Base-by-base conservation (phyloP, 2,329 filamentous ascomycete genomes). In the Lasiodiplodia theobromae region DNA sequence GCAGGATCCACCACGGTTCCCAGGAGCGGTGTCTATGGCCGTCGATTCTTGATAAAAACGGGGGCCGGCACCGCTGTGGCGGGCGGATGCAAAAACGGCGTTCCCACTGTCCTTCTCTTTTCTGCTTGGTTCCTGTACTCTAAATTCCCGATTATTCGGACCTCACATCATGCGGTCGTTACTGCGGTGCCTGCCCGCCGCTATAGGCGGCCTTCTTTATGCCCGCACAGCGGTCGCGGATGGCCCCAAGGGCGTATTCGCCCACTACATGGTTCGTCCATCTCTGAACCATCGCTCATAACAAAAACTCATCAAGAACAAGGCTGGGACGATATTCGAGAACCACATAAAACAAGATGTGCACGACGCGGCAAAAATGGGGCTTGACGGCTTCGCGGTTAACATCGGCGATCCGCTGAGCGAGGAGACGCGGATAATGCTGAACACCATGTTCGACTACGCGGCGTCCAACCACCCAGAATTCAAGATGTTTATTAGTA, bases 401-500 rank as follows among this genome's bases (percentile, higher is more conserved):
- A 65, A 65, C 21, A 63, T 63, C 40, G 58, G 58, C 21, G 40
- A 63, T 16, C 40, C 58, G 2, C 12, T 28, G 4, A 25, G 44
- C 4, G 3, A 44, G 10, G 40, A 63, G 31, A 51, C 44, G 3
- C 58, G 58, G 4, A 18, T 6, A 12, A 16, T 49, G 25, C 44
- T 63, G 4, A 44, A 18, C 40, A 51, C 47, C 25, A 63, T 63
- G 14, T 31, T 63, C 14, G 58, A 63, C 25, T 63, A 63, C 34
- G 44, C 58, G 18, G 40, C 40, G 5, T 25, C 25, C 5, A 49
- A 23, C 12, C 58, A 63, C 6, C 44, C 58, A 1, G 44, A 63
- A 3, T 63, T 63, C 58, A 63, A 63, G 16, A 4, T 49, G 10
- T 63, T 63, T 28, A 51, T 63, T 18, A 63, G 58, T 25, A 63